phyloP scores from a whole-genome alignment of 345 rosid species.

The Linum trigynum region DNA sequence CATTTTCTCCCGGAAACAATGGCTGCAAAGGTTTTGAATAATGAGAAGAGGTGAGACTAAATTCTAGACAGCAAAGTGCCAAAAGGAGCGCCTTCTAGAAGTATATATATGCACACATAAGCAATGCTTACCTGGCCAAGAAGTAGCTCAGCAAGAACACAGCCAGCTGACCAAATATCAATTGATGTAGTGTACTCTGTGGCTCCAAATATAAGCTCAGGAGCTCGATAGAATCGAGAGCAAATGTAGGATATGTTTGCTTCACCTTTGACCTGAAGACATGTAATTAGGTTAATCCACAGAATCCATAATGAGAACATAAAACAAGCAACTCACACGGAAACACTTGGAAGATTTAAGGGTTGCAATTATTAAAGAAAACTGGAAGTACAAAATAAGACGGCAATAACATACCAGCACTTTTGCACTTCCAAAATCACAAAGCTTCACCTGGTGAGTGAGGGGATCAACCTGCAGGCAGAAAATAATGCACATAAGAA shows the following conservation, averaged over 20 bases:
- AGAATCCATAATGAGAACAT: not conserved
- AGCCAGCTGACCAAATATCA: conserved; percentile 32
- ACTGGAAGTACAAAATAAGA: not conserved
- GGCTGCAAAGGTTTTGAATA: conserved; percentile 15
- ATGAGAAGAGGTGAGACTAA: not conserved
- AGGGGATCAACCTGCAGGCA: conserved; percentile 75
- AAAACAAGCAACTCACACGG: not conserved
- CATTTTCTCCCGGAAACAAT: conserved; percentile 30
- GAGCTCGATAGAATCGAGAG: conserved; percentile 31
- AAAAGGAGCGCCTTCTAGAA: not conserved
- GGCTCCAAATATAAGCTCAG: conserved; percentile 31
- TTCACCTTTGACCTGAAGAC: conserved; percentile 25
- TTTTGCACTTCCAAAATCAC: conserved; percentile 95
- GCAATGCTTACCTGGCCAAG: conserved; percentile 21
- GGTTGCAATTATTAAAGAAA: not conserved
- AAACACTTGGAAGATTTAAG: too few relatives aligned
- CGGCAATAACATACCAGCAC: conserved; percentile 44
- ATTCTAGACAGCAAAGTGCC: not conserved
- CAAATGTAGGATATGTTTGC: conserved; percentile 27
- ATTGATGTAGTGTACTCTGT: conserved; percentile 26
- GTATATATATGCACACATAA: not conserved
- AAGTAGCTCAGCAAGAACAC: conserved; percentile 31
- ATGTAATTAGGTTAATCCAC: not conserved
- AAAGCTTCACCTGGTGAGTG: conserved; percentile 40
- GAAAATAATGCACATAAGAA: conserved; percentile 9